phyloP scores from a whole-genome alignment of 83 land plant species.

The Picea engelmannii region DNA sequence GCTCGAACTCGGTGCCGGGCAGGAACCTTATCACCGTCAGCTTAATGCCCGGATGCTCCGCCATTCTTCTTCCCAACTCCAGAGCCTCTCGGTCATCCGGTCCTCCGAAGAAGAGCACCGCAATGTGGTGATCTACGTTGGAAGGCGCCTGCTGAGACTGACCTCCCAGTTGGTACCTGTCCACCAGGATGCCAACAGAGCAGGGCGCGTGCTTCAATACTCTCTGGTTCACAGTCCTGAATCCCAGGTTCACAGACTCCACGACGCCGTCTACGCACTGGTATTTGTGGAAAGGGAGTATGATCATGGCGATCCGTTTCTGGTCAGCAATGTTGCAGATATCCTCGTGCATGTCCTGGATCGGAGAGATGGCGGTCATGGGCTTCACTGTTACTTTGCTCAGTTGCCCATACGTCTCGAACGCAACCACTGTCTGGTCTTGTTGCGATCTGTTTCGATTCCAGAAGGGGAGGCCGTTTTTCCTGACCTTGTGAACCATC shows the following conservation, averaged over 20 bases:
- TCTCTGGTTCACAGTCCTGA: slow-evolving; percentile 32
- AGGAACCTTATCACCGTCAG: slow-evolving; percentile 29
- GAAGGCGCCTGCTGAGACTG: slow-evolving; percentile 21
- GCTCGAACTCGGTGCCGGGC: not conserved
- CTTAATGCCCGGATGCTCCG: too few species aligned
- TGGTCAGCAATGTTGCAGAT: slow-evolving; percentile 25
- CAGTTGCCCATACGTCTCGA: slow-evolving; percentile 49
- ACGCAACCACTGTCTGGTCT: slow-evolving; percentile 39
- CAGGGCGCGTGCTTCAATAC: slow-evolving; percentile 1
- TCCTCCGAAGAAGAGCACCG: too few species aligned
- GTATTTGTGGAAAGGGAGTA: slow-evolving; percentile 48
- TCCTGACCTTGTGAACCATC: too few species aligned
- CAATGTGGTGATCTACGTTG: too few species aligned
- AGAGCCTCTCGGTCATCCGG: too few species aligned
- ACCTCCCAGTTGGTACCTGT: not conserved
- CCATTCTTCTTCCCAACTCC: too few species aligned
- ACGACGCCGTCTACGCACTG: slow-evolving; percentile 39
- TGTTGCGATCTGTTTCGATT: slow-evolving; percentile 17
- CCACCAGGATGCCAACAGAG: too few species aligned
- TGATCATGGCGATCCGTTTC: slow-evolving; percentile 32
- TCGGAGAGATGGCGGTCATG: slow-evolving; percentile 39
- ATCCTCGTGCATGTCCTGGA: slow-evolving; percentile 16
- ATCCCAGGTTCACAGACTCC: slow-evolving; percentile 22
- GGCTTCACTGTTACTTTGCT: slow-evolving; percentile 32
- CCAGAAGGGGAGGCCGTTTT: slow-evolving; percentile 70